Evolutionary conservation across 768 basidiomycete genomes (phyloP), one percentile per base, ranked within the genome.

Genomic region (Cystobasidium ongulense): DNA sequence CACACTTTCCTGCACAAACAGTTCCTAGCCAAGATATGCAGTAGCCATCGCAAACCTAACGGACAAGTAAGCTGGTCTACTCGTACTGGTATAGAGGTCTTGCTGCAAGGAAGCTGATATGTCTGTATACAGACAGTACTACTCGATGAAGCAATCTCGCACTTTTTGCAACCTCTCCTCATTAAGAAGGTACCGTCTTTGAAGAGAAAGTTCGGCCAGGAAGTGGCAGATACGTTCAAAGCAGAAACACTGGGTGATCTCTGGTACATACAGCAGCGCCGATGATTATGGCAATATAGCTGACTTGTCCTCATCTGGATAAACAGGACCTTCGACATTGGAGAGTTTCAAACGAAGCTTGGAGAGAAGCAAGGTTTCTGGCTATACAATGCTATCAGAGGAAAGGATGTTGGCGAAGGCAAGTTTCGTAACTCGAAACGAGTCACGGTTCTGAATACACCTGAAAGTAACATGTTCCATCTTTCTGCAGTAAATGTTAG

Each of bases 141-240:
- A 59, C 85, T 92, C 35, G 89, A 90, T 76, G 82, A 84, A 36
- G 90, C 90, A 0, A 92, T 95, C 39, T 88, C 92, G 0, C 84
- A 85, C 63, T 97, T 94, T 80, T 83, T 97, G 59, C 84, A 83
- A 46, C 90, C 93, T 1, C 84, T 96, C 80, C 83, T 86, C 21
- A 96, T 97, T 78, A 90, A 91, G 75, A 92, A 92, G 85, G 97
- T 99, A 79, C 87, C 95, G 13, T 91, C 90, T 77, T 83, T 99
- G 0, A 95, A 95, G 1, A 94, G 95, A 21, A 98, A 98, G 81
- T 86, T 99, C 0, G 95, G 95, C 0, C 85, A 87, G 67, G 88
- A 90, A 1, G 83, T 99, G 27, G 91, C 91, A 0, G 86, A 88
- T 74, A 89, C 91, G 78, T 97, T 90, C 76, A 90, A 90, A 77